phyloP scores from a whole-genome alignment of 352 stramenopile genomes.

The Phytophthora citrophthora region DNA sequence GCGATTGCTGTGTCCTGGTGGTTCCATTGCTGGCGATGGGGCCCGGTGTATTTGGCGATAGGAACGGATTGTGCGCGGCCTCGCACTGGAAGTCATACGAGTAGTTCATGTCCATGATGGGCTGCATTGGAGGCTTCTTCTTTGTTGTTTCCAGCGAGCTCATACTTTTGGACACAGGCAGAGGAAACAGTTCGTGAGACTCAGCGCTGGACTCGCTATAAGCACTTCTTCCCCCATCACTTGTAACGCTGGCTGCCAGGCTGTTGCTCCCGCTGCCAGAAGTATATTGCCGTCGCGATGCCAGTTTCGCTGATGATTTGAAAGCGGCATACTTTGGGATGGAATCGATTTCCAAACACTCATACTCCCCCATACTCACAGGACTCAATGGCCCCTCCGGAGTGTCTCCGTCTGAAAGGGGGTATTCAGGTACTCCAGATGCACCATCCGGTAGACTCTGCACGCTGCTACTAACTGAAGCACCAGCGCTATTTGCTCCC shows the following conservation, averaged over 20 bases:
- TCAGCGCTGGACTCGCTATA: slow-evolving; percentile 29
- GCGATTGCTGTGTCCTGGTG: background rate
- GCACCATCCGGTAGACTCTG: slow-evolving; percentile 26
- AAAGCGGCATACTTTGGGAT: slow-evolving; percentile 80
- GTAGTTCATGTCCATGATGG: slow-evolving; percentile 69
- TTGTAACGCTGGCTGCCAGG: slow-evolving; percentile 28
- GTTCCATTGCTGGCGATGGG: slow-evolving; percentile 1
- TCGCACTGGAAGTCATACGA: slow-evolving; percentile 76
- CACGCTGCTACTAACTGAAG: slow-evolving; percentile 26
- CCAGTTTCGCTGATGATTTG: slow-evolving; percentile 52
- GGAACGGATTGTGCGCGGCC: slow-evolving; percentile 61
- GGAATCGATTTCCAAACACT: slow-evolving; percentile 75
- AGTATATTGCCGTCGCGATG: slow-evolving; percentile 26
- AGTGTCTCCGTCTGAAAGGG: slow-evolving; percentile 27
- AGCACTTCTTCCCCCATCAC: slow-evolving; percentile 27
- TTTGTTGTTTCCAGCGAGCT: slow-evolving; percentile 27
- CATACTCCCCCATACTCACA: slow-evolving; percentile 69
- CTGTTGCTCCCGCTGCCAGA: slow-evolving; percentile 16
- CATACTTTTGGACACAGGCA: slow-evolving; percentile 32
- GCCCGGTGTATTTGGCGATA: slow-evolving; percentile 27
- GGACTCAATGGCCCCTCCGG: slow-evolving; percentile 47
- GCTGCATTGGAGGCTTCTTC: slow-evolving; percentile 29
- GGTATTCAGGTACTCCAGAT: slow-evolving; percentile 10
- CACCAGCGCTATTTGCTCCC: slow-evolving; percentile 18
- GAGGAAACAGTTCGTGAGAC: slow-evolving; percentile 42